Percentiles rank a stretch among this genome's conserved stretches.
Conservation (phyloP, 2,329 filamentous ascomycete genomes). For the Lasiodiplodia sp. region DNA sequence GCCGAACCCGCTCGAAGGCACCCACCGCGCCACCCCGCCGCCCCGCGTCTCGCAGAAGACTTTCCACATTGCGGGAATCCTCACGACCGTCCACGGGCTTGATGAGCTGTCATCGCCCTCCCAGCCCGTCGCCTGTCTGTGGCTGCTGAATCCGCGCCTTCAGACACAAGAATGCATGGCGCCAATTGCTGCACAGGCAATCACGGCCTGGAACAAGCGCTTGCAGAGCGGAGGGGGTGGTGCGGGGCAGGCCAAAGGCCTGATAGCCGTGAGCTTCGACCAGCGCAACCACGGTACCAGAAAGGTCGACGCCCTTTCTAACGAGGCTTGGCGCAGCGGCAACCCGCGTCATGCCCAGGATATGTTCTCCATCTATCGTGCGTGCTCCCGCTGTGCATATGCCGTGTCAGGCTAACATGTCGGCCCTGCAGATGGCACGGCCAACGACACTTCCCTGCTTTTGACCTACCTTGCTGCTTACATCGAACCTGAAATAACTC, state of each 20-base stretch:
- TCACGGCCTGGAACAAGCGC: slow-evolving; percentile 71
- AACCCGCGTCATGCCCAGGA: slow-evolving; percentile 86
- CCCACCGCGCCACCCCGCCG: slow-evolving; percentile 38
- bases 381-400: slow-evolving; percentile 39
- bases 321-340: slow-evolving; percentile 79
- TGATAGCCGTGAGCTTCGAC: slow-evolving; percentile 87
- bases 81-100: slow-evolving; percentile 82
- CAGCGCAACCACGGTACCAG: slow-evolving; percentile 90
- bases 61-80: slow-evolving; percentile 77
- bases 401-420: slow-evolving; percentile 29
- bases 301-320: slow-evolving; percentile 70
- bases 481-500: slow-evolving; percentile 66
- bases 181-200: slow-evolving; percentile 71
- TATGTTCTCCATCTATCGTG: slow-evolving; percentile 82
- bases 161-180: slow-evolving; percentile 76
- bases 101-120: slow-evolving; percentile 67
- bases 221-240: slow-evolving; percentile 39
- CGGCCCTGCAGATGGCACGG: slow-evolving; percentile 64
- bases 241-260: slow-evolving; percentile 54
- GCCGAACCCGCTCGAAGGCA: slow-evolving; percentile 44
- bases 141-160: slow-evolving; percentile 85
- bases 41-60: slow-evolving; percentile 67
- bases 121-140: slow-evolving; percentile 76
- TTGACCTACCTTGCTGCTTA: slow-evolving; percentile 82
- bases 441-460: slow-evolving; percentile 75